A percentile compares a stretch with the other conserved stretches of the same genome.
phyloP scores from a whole-genome alignment of 2,329 filamentous ascomycete genomes.

The Colletotrichum eremochloae region DNA sequence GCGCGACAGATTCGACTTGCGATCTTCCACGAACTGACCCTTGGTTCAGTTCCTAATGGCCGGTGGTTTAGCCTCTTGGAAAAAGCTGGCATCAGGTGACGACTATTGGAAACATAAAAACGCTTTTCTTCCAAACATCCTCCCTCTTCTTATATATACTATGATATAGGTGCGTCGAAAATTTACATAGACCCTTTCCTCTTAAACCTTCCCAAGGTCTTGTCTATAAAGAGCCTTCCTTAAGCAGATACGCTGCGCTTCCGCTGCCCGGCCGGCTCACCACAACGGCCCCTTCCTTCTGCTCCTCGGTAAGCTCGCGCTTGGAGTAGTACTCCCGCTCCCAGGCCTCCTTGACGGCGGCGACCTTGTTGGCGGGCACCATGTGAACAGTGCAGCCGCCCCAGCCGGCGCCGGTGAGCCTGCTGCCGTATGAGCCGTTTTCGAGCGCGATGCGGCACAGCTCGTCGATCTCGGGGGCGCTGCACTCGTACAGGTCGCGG shows the following conservation, averaged over 20 bases:
- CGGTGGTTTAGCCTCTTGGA: not conserved
- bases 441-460: slow-evolving; percentile 83
- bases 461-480: slow-evolving; percentile 90
- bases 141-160: not conserved
- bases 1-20: not conserved
- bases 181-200: not conserved
- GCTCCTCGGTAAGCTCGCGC: slow-evolving; percentile 75
- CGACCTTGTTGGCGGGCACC: slow-evolving; percentile 85
- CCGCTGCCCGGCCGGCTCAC: slow-evolving; percentile 89
- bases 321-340: slow-evolving; percentile 86
- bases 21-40: not conserved
- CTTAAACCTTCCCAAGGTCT: not conserved
- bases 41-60: not conserved
- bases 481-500: slow-evolving; percentile 89
- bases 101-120: not conserved
- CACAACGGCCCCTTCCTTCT: slow-evolving; percentile 83
- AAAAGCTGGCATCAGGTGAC: not conserved
- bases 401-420: slow-evolving; percentile 95
- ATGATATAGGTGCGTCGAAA: not conserved
- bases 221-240: slow-evolving; percentile 44
- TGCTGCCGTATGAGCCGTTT: slow-evolving; percentile 86
- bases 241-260: slow-evolving; percentile 65
- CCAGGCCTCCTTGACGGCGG: slow-evolving; percentile 81
- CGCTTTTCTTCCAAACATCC: not conserved
- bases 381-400: slow-evolving; percentile 96